These are phyloP conservation scores for Rosa rugosa DNA, from an alignment of 306 rosid genomes.

Conservation along the genomic window DNA sequence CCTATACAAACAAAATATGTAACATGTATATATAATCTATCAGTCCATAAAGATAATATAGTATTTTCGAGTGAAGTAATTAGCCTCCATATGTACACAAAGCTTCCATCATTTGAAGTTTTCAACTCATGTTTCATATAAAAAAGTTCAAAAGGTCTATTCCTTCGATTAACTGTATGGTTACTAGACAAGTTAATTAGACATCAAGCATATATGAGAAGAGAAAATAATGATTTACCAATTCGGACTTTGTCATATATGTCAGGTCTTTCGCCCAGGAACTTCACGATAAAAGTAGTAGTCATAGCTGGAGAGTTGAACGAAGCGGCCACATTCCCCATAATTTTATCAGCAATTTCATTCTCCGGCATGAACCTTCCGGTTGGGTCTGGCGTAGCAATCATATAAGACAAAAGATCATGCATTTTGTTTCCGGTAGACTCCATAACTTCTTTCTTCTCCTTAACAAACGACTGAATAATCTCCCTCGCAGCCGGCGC, in stretches of 20 bases:
- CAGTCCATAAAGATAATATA: no score
- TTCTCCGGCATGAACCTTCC: not conserved
- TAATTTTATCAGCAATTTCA: slow-evolving; percentile 16
- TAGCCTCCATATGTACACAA: no score
- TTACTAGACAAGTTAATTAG: no score
- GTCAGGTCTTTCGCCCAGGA: slow-evolving; percentile 46
- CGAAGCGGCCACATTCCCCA: not conserved
- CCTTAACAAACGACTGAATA: not conserved
- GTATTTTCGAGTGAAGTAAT: no score
- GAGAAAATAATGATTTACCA: not conserved
- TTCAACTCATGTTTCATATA: no score
- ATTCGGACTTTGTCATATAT: not conserved
- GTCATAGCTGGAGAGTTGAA: slow-evolving; percentile 14
- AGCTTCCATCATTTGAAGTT: not conserved
- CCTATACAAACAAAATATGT: no score
- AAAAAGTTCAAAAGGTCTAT: no score
- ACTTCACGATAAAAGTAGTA: slow-evolving; percentile 29
- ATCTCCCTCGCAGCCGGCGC: not conserved
- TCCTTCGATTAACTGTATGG: no score
- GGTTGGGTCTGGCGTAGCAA: not conserved
- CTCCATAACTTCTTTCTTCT: not conserved
- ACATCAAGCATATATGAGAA: not conserved
- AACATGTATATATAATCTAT: no score
- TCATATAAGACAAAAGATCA: slow-evolving; percentile 5
- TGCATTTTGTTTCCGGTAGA: not conserved